phyloP scores from a whole-genome alignment of 208 protist genomes.

The Leishmania turanica region DNA sequence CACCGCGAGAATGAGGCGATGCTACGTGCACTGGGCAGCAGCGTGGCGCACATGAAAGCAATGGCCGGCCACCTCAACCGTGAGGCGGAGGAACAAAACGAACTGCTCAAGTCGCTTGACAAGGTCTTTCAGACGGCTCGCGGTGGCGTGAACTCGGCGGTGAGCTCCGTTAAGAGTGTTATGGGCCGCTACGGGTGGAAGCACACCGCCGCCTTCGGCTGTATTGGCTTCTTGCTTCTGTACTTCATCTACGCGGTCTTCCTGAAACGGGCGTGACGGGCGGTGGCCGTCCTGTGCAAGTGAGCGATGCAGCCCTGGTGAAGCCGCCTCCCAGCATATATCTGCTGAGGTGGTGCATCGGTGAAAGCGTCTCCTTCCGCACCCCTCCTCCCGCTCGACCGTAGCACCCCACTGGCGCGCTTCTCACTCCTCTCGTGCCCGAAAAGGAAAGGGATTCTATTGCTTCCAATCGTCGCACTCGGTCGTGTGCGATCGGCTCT shows the following conservation, averaged over 20 bases:
- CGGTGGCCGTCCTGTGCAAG: neutral
- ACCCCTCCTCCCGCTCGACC: neutral
- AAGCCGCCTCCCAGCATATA: neutral
- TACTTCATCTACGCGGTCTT: constrained; percentile 37
- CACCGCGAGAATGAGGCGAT: constrained; percentile 82
- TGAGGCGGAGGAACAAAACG: constrained; percentile 80
- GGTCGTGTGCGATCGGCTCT: neutral
- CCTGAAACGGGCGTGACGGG: constrained; percentile 1
- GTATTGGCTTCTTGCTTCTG: constrained; percentile 43
- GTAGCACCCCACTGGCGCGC: neutral
- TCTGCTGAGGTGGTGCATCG: neutral
- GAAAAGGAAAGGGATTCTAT: neutral
- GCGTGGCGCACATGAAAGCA: constrained; percentile 61
- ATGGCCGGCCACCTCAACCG: constrained; percentile 57
- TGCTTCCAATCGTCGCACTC: neutral
- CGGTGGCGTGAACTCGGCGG: constrained; percentile 56
- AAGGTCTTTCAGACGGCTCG: constrained; percentile 52
- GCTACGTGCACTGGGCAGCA: constrained; percentile 62
- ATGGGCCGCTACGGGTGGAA: constrained; percentile 67
- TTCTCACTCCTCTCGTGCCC: neutral
- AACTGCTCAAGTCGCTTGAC: constrained; percentile 51
- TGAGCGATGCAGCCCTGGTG: neutral
- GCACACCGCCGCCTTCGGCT: constrained; percentile 45
- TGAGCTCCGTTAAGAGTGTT: constrained; percentile 51
- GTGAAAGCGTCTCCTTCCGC: neutral